Evolutionary conservation across 371 early-diverging fungal genomes (phyloP).

Genomic region (Lichtheimia corymbifera): DNA sequence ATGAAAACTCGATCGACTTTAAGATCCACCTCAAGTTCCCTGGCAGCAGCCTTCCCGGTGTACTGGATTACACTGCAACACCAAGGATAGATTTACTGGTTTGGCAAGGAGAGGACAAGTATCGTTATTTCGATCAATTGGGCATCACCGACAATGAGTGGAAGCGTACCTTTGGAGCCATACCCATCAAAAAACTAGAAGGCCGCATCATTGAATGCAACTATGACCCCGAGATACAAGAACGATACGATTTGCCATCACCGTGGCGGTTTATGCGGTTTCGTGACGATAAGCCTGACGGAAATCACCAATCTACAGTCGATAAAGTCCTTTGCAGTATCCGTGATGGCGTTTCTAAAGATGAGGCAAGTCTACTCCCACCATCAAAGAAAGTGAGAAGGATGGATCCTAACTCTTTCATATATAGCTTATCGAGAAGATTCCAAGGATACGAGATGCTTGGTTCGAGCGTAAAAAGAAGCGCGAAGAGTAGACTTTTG

Average conservation of each 20-base stretch:
- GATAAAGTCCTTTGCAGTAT: constrained; percentile 77
- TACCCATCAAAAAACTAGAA: constrained; percentile 38
- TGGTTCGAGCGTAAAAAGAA: constrained; percentile 2
- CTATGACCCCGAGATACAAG: constrained; percentile 54
- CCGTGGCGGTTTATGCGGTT: constrained; percentile 87
- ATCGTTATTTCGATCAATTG: constrained; percentile 57
- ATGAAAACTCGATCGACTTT: constrained; percentile 98
- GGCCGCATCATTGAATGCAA: constrained; percentile 72
- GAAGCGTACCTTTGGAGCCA: constrained; percentile 33
- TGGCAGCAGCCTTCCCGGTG: constrained; percentile 37
- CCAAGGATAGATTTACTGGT: constrained; percentile 56
- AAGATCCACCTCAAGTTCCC: constrained; percentile 54
- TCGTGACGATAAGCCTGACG: constrained; percentile 84
- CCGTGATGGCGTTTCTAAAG: constrained; percentile 69
- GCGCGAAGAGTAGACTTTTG: no score
- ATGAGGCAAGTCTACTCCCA: constrained; percentile 51
- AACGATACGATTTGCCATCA: constrained; percentile 35
- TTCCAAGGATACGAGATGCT: constrained; percentile 14
- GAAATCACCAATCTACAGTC: constrained; percentile 76
- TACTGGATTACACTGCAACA: constrained; percentile 28
- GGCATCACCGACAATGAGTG: constrained; percentile 65
- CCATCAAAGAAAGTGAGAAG: neutral
- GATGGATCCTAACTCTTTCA: neutral
- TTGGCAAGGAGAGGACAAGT: constrained; percentile 62
- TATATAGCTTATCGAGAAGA: constrained; percentile 16